These are phyloP conservation scores for Fusarium sp. DNA, from an alignment of 2,329 filamentous ascomycete species.

Conservation along the genomic window DNA sequence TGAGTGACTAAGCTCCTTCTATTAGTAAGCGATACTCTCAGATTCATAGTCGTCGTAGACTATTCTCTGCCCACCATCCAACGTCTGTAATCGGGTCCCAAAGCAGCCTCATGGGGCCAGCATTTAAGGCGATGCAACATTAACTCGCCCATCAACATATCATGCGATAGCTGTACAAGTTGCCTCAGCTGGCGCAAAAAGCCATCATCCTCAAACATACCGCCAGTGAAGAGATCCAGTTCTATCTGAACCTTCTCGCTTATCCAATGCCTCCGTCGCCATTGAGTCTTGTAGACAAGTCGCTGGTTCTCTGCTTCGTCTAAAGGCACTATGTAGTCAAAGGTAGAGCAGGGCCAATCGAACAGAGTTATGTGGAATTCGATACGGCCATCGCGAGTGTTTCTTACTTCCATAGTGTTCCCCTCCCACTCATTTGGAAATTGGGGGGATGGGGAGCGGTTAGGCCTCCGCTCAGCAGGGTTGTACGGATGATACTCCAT, in stretches of 20 bases:
- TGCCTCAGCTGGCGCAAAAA: neutral
- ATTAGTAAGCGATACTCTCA: neutral
- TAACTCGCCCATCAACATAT: neutral
- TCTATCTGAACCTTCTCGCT: neutral
- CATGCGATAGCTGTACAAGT: neutral
- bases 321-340: neutral
- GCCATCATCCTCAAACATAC: neutral
- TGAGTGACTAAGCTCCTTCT: accelerated
- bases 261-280: neutral
- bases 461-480: neutral
- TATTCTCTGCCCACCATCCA: neutral
- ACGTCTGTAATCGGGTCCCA: neutral
- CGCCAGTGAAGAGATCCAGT: neutral
- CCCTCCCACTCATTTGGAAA: neutral
- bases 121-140: neutral
- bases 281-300: too few species aligned
- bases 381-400: neutral
- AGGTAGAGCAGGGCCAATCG: neutral
- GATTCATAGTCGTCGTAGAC: neutral
- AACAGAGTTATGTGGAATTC: neutral
- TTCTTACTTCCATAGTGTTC: neutral
- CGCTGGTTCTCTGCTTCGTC: neutral
- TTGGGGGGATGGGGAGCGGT: neutral
- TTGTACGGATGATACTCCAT: neutral
- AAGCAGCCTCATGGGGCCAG: neutral